Base-by-base conservation (phyloP, 2,329 filamentous ascomycete species). In the Colletotrichum lentis region DNA sequence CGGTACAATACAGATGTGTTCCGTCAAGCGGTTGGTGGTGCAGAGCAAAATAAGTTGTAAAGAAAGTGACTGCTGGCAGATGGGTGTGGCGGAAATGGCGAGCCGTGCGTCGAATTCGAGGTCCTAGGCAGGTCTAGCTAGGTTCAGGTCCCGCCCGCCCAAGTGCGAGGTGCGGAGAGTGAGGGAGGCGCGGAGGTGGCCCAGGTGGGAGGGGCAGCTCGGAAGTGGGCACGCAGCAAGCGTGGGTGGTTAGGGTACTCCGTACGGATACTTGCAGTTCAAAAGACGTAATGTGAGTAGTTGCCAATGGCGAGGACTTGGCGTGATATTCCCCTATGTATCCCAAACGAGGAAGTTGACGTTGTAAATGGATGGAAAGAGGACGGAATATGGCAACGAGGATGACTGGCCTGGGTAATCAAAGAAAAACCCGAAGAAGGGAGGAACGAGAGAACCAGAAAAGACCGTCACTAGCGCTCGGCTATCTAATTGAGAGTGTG, bases 121-220 rank as follows among this genome's bases (percentile, higher is more conserved):
- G 35, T 57, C 12, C 41, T 16, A 55, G 54, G 49, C 39, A 8
- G 31, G 65, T 59, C 54, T 24, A 4, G 2, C 24, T 14, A 59
- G 54, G 54, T 58, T 24, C 39, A 64, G 37, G 60, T 49, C 46
- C 24, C 35, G 62, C 46, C 20, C 35, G 62, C 60, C 44, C 35
- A 62, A 43, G 56, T 60, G 61, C 24, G n/a, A 56, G 58, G 52
- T 66, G 64, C 64, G 64, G 64, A 66, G 59, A 62, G 49, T 62
- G 37, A 53, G 39, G 37, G 16, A 50, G 59, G 59, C 60, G 64
- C 57, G 64, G 64, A 67, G 55, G 52, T 63, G 35, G 53, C 31
- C 31, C 31, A 35, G 31, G 31, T 10, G 31, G 31, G 8, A 35
- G 49, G 46, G 35, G 46, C 39, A 62, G 56, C 56, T 53, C 27